Evolutionary conservation across 495 filamentous ascomycete species (phyloP).

Genomic region (Aspergillus incahuasiensis): DNA sequence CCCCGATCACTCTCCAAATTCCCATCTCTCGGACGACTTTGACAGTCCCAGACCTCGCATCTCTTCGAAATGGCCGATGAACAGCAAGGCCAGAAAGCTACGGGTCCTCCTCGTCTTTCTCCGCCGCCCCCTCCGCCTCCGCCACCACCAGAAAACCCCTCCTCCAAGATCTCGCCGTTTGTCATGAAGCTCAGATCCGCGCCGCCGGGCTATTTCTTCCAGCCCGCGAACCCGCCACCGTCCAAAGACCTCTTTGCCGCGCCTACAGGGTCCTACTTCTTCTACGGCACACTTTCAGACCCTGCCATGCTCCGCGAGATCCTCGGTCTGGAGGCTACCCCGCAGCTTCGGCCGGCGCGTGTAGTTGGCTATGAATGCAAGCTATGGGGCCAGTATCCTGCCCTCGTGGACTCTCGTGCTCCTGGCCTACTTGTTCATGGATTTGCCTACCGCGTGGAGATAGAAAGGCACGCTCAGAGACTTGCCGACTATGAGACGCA

Average conservation of each 20-base stretch:
- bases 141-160: no score
- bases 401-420: conserved; percentile 20
- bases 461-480: conserved; percentile 15
- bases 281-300: conserved; percentile 31
- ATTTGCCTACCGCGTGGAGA: conserved; percentile 25
- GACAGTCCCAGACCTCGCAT: no score
- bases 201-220: no score
- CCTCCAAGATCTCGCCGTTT: no score
- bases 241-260: neutral
- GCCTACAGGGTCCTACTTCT: conserved; percentile 28
- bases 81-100: no score
- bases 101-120: no score
- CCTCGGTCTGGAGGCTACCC: conserved; percentile 15
- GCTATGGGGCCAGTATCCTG: conserved; percentile 29
- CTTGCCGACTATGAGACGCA: conserved; percentile 29
- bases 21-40: no score
- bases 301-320: conserved; percentile 17
- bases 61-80: no score
- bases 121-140: no score
- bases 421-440: conserved; percentile 16
- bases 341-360: conserved; percentile 13
- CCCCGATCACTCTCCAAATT: no score
- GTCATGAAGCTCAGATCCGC: no score
- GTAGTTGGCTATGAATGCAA: conserved; percentile 18
- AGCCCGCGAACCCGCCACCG: no score